These are phyloP conservation scores for Tetrapisispora pingtungensis DNA, from an alignment of 805 yeast species.

Conservation along the genomic window DNA sequence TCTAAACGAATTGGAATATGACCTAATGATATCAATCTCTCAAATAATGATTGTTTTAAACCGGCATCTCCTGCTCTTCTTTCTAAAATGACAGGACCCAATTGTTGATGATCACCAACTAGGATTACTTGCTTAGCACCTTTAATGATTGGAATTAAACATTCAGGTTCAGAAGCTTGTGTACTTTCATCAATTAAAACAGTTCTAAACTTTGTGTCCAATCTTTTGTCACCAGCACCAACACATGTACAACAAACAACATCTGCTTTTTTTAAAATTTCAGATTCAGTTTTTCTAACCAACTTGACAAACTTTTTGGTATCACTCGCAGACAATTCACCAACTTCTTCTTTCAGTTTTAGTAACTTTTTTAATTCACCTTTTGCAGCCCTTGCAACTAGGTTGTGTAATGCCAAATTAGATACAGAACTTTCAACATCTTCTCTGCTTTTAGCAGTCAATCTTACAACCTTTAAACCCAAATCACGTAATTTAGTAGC, in stretches of 20 bases:
- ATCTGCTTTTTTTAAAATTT: slow-evolving; percentile 47
- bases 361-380: slow-evolving; percentile 51
- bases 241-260: slow-evolving; percentile 88
- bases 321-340: slow-evolving; percentile 56
- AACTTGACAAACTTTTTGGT: slow-evolving; percentile 34
- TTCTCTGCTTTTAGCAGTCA: slow-evolving; percentile 70
- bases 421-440: slow-evolving; percentile 61
- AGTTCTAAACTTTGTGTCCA: slow-evolving; percentile 54
- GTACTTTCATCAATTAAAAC: slow-evolving; percentile 89
- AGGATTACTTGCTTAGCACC: slow-evolving; percentile 84
- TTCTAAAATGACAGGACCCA: slow-evolving; percentile 84
- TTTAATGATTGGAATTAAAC: slow-evolving; percentile 76
- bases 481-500: slow-evolving; percentile 60
- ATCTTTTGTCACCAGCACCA: slow-evolving; percentile 75
- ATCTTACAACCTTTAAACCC: slow-evolving; percentile 68
- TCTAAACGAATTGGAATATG: slow-evolving; percentile 78
- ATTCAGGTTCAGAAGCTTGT: slow-evolving; percentile 89
- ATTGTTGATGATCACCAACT: slow-evolving; percentile 93
- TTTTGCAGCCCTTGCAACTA: slow-evolving; percentile 39
- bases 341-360: slow-evolving; percentile 50
- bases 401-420: slow-evolving; percentile 46
- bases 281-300: slow-evolving; percentile 39
- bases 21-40: slow-evolving; percentile 71
- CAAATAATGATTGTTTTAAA: slow-evolving; percentile 75
- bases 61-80: slow-evolving; percentile 81